A percentile compares a stretch with the other conserved stretches of the same genome.
These are phyloP conservation scores for Fragaria vesca DNA, from an alignment of 306 rosid species.

Conservation along the genomic window DNA sequence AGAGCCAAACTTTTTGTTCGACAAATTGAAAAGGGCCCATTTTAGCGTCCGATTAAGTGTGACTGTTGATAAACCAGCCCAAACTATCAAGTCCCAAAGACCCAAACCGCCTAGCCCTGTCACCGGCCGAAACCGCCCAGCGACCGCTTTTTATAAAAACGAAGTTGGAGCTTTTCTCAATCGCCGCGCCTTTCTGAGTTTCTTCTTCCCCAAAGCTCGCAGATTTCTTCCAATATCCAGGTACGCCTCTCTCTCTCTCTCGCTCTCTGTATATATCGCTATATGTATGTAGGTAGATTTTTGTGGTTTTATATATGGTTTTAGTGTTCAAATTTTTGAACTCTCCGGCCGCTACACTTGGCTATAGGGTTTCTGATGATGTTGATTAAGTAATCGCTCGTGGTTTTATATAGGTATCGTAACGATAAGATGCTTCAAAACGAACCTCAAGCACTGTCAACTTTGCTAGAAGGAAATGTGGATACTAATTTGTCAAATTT, in stretches of 20 bases:
- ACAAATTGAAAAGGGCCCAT: no score
- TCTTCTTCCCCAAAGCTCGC: not conserved
- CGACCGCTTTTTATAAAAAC: not conserved
- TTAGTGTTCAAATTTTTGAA: not conserved
- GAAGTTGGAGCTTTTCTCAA: not conserved
- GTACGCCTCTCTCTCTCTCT: not conserved
- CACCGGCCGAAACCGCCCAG: no score
- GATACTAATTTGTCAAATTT: constrained; percentile 45
- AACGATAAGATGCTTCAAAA: constrained; percentile 30
- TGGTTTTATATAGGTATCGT: not conserved
- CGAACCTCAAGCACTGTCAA: constrained; percentile 33
- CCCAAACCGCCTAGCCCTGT: no score
- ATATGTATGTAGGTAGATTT: not conserved
- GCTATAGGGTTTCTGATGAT: not conserved
- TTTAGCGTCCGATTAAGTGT: no score
- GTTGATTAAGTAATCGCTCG: not conserved
- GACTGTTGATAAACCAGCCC: no score
- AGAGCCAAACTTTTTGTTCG: no score
- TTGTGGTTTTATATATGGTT: not conserved
- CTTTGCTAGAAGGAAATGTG: constrained; percentile 29
- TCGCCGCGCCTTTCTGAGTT: not conserved
- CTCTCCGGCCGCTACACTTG: not conserved
- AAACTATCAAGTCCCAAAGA: no score
- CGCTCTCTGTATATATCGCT: not conserved
- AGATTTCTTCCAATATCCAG: not conserved